Base-by-base conservation (phyloP, 352 stramenopile genomes). In the Pythium chondricola region DNA sequence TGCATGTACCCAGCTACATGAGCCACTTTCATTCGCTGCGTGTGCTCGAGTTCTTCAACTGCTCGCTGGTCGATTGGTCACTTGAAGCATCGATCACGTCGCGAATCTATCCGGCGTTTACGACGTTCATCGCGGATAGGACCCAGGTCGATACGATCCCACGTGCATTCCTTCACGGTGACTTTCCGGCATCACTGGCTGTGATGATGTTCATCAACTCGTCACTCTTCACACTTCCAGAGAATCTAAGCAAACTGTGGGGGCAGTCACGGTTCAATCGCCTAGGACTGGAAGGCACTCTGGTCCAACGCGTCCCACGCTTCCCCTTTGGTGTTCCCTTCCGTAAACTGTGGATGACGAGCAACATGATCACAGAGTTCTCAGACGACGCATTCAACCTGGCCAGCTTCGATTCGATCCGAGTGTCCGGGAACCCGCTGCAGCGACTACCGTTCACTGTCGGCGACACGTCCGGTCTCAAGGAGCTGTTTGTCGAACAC, bases 221-320 rank as follows among this genome's bases (percentile, higher is more conserved):
- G 2, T 45, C 9, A 4, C 16, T 57, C 7, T 2, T 25, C 1
- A 24, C 36, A 18, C 29, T 56, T 1, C 48, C 48, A 11, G 20
- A 20, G n/a, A 18, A 54, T 22, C 20, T 54, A 14, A 37, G 37
- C 20, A 37, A 54, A n/a, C 5, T 54, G 17, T 54, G 48, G 48
- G 37, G 5, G 10, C 26, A n/a, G 2, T 42, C n/a, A 4, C 21
- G 9, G 7, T 20, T 48, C 21, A 20, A 13, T 29, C 48, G 30
- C 9, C 14, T 56, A 10, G 22, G 39, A 6, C 21, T 56, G 2
- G 38, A 56, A 9, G 24, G 24, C 10, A 48, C 48, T n/a, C 48
- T 7, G 6, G 22, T 56, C 16, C 37, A 27, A 8, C 17, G 9
- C 1, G 6, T 54, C 2, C 48, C 48, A 17, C 4, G 14, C 6